phyloP scores from a whole-genome alignment of 768 basidiomycete genomes.

The Dacryopinax primogenitus region DNA sequence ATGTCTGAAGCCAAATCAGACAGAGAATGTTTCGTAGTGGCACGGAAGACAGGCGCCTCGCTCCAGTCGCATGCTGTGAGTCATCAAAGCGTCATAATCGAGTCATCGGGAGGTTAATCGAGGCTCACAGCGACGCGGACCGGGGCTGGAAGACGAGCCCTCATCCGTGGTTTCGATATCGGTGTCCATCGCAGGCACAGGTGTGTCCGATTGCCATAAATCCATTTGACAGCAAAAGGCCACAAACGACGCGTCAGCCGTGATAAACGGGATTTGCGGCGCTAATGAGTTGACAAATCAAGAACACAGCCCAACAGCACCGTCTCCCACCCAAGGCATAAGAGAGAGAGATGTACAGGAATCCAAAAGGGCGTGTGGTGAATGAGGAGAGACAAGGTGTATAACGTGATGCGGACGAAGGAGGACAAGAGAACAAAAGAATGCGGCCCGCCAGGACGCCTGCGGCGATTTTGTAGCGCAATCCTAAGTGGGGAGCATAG shows the following conservation, averaged over 20 bases:
- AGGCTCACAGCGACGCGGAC: background rate
- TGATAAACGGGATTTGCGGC: background rate
- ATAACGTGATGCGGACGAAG: background rate
- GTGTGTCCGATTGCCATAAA: background rate
- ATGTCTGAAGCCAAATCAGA: background rate
- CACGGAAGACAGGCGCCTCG: background rate
- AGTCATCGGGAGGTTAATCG: background rate
- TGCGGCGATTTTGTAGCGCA: conserved; percentile 10
- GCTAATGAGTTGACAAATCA: background rate
- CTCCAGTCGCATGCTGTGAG: background rate
- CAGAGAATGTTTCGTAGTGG: background rate
- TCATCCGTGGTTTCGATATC: background rate
- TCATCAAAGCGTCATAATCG: background rate
- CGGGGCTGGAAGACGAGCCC: background rate
- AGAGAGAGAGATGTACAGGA: background rate
- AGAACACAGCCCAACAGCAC: background rate
- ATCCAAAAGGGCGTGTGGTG: background rate
- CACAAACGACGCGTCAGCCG: background rate
- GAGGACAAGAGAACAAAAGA: conserved; percentile 7
- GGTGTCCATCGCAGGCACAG: conserved; percentile 1
- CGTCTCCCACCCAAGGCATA: background rate
- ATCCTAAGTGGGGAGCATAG: background rate
- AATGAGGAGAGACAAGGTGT: conserved; percentile 4
- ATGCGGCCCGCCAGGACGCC: background rate
- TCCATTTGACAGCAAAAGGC: background rate